These are phyloP conservation scores for Boletellus sp. DNA, from an alignment of 1,284 basidiomycete genomes.

Conservation along the genomic window DNA sequence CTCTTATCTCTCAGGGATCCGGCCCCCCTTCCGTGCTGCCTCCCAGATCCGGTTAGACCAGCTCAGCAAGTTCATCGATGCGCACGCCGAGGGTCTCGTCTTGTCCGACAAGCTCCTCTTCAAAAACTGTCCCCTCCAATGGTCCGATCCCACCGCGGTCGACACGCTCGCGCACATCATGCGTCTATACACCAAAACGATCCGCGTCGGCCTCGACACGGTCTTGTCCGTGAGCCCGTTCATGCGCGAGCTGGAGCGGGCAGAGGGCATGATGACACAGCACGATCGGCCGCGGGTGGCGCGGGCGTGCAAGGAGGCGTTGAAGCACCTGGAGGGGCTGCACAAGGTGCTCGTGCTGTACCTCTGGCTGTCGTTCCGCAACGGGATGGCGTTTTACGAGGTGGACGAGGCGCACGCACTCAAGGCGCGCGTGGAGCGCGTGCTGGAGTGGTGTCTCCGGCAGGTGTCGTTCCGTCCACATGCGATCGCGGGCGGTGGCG, in stretches of 20 bases:
- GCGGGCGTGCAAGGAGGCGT: constrained; percentile 24
- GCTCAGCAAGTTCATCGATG: constrained; percentile 47
- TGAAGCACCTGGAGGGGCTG: constrained; percentile 67
- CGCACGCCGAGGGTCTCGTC: constrained; percentile 38
- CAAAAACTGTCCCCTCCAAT: constrained; percentile 44
- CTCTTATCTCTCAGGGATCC: constrained; percentile 47
- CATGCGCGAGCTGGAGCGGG: constrained; percentile 40
- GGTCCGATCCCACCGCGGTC: constrained; percentile 37
- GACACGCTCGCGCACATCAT: constrained; percentile 38
- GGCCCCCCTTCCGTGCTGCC: constrained; percentile 44
- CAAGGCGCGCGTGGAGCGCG: constrained; percentile 67
- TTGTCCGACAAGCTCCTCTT: constrained; percentile 50
- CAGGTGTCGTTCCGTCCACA: constrained; percentile 30
- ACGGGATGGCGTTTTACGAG: constrained; percentile 69
- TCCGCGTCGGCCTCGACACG: constrained; percentile 38
- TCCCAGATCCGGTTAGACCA: constrained; percentile 27
- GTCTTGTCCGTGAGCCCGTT: constrained; percentile 38
- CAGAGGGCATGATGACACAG: constrained; percentile 34
- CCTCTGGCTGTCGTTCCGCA: constrained; percentile 84
- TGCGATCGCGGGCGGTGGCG: background rate
- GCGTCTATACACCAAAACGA: constrained; percentile 30
- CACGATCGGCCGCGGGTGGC: background rate
- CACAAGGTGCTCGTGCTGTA: constrained; percentile 85
- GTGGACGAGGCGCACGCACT: constrained; percentile 48
- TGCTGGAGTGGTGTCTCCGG: constrained; percentile 63